Base-by-base conservation (phyloP, 768 basidiomycete species). In the Mrakia blollopis region DNA sequence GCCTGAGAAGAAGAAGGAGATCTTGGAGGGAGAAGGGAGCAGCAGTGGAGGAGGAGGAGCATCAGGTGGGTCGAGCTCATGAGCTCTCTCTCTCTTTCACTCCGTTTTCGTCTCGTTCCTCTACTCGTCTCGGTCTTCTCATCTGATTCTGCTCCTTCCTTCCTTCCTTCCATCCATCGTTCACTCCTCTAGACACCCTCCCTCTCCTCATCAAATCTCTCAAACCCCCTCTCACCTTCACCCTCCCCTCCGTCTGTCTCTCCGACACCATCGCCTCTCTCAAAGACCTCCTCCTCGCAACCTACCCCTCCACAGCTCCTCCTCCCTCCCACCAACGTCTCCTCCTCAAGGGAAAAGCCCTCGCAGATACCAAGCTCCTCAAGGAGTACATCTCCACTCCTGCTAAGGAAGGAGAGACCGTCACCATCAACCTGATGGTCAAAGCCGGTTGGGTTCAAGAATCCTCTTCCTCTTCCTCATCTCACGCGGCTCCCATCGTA, bases 321-420 rank as follows among this genome's bases (percentile, higher is more conserved):
- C 88, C 91, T 13, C 88, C 89, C 63, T 90, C 93, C 82, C 86
- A 87, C 41, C 95, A 97, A 83, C 87, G 97, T 4, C 88, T 98
- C 23, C 86, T 99, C 16, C 86, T 97, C 73, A 98, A 95, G 84
- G 97, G 97, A 75, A 99, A 99, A 83, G 94, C 91, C 0, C 88
- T 98, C 79, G 89, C 89, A 23, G 96, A 98, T 85, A 85, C 85
- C 35, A 96, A 95, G 82, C 88, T 99, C 14, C 85, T 98, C 57
- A 91, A 91, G 81, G 97, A 98, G 83, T 99, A 98, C 86, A 39
- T 68, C 37, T 25, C 21, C 88, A 85, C 81, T 21, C 2, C 25
- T 18, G 67, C 61, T 50, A 60, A 23, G 18, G 87, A 95, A 81
- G 88, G 89, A 80, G 88, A 90, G 81, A 91, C 91, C 16, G 90